phyloP scores from a whole-genome alignment of 352 stramenopile genomes.

The Globisporangium acanthophoron region DNA sequence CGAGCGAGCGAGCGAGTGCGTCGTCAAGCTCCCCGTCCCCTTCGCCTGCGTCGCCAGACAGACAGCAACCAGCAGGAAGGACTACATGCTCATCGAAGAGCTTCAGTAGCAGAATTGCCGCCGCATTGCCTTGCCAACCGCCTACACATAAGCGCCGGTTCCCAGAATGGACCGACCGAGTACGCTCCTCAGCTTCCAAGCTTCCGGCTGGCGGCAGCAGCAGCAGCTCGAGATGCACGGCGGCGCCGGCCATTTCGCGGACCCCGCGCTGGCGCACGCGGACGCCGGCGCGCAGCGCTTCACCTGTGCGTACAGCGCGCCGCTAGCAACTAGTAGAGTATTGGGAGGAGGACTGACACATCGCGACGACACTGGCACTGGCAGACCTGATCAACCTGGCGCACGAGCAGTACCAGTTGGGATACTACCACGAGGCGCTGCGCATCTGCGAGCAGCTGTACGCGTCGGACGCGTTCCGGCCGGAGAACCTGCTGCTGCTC shows the following conservation, averaged over 20 bases:
- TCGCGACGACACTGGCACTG: not conserved
- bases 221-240: conserved; percentile 6
- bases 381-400: conserved; percentile 71
- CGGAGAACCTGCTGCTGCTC: conserved; percentile 91
- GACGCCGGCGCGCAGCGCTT: conserved; percentile 59
- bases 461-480: conserved; percentile 75
- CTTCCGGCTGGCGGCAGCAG: not conserved
- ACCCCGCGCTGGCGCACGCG: conserved; percentile 8
- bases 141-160: not conserved
- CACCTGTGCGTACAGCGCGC: conserved; percentile 39
- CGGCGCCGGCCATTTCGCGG: conserved; percentile 6
- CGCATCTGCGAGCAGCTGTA: conserved; percentile 88
- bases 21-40: no score
- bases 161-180: not conserved
- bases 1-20: no score
- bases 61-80: no score
- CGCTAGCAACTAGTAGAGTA: not conserved
- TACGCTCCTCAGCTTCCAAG: not conserved
- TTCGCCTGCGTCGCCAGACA: no score
- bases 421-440: conserved; percentile 85
- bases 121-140: no score
- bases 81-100: no score
- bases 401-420: conserved; percentile 83
- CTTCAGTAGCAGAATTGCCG: no score
- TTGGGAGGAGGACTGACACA: not conserved